A percentile compares a stretch with the other conserved stretches of the same genome.
Conservation (phyloP, 768 basidiomycete genomes). For the Podaxis carcinomalis region DNA sequence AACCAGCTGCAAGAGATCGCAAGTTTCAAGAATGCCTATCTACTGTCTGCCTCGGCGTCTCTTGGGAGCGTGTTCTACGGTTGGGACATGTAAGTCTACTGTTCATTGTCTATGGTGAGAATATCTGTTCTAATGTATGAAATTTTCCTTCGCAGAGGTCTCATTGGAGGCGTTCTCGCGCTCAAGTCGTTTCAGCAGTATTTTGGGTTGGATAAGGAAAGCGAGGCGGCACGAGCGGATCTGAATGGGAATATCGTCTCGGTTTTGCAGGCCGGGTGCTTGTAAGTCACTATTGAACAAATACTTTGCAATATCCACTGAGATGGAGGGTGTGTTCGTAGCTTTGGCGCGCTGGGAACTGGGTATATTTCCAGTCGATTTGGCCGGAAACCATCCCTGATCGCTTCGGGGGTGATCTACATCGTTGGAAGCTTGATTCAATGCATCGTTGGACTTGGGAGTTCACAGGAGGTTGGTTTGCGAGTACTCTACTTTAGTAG, state of each 20-base stretch:
- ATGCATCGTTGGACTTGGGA: constrained; percentile 37
- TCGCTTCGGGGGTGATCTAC: constrained; percentile 42
- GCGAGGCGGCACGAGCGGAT: constrained; percentile 31
- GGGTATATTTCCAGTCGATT: constrained; percentile 36
- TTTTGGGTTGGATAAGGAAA: constrained; percentile 40
- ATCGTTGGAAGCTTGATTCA: constrained; percentile 46
- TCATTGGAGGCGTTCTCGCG: constrained; percentile 47
- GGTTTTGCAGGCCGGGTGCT: constrained; percentile 43
- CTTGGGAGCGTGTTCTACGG: constrained; percentile 48
- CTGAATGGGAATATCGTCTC: constrained; percentile 50
- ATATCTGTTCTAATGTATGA: neutral
- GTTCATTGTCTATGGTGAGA: neutral
- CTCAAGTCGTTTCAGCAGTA: constrained; percentile 42
- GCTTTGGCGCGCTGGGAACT: constrained; percentile 42
- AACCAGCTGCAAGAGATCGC: constrained; percentile 19
- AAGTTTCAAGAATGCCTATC: constrained; percentile 40
- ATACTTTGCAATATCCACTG: neutral
- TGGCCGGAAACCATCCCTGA: constrained; percentile 42
- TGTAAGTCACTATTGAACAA: constrained; percentile 28
- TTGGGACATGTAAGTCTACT: constrained; percentile 35
- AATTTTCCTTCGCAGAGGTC: constrained; percentile 17
- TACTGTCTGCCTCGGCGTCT: constrained; percentile 38
- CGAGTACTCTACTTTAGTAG: constrained; percentile 42
- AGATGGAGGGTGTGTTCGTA: constrained; percentile 12
- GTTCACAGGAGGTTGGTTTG: constrained; percentile 27